These are phyloP conservation scores for Grifola frondosa DNA, from an alignment of 1,284 basidiomycete genomes.

Conservation along the genomic window DNA sequence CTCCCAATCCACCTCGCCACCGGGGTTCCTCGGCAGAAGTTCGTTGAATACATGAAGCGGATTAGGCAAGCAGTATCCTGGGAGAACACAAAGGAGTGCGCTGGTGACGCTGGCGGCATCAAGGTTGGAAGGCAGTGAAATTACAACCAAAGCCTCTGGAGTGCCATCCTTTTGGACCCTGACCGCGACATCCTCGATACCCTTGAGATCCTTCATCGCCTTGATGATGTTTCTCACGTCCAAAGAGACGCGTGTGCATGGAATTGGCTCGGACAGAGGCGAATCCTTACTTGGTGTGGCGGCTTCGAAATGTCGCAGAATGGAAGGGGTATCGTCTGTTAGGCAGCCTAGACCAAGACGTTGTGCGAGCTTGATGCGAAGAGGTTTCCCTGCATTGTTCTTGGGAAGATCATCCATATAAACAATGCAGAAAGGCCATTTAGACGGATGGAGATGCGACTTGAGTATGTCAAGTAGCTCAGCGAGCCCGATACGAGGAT, in stretches of 20 bases:
- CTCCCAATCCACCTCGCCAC: slow-evolving; percentile 36
- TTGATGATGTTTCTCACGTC: slow-evolving; percentile 39
- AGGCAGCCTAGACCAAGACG: slow-evolving; percentile 39
- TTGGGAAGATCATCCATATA: slow-evolving; percentile 46
- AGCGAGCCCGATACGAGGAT: slow-evolving; percentile 36
- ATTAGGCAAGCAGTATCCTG: slow-evolving; percentile 40
- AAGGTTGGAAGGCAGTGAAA: slow-evolving; percentile 15
- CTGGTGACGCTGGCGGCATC: slow-evolving; percentile 19
- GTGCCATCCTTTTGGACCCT: slow-evolving; percentile 34
- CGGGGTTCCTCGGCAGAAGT: slow-evolving; percentile 7
- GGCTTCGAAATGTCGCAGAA: slow-evolving; percentile 44
- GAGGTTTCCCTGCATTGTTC: slow-evolving; percentile 45
- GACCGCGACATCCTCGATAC: slow-evolving; percentile 50
- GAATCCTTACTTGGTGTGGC: slow-evolving; percentile 32
- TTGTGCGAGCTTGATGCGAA: slow-evolving; percentile 42
- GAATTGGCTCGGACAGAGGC: slow-evolving; percentile 38
- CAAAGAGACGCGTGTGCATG: slow-evolving; percentile 34
- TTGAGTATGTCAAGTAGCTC: slow-evolving; percentile 44
- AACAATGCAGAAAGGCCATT: slow-evolving; percentile 45
- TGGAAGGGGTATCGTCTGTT: slow-evolving; percentile 33
- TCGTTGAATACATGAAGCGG: slow-evolving; percentile 29
- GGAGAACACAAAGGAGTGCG: slow-evolving; percentile 19
- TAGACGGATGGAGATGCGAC: slow-evolving; percentile 44
- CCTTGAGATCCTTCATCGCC: slow-evolving; percentile 43
- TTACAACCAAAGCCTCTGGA: slow-evolving; percentile 37